Evolutionary conservation across 495 filamentous ascomycete genomes (phyloP), one percentile per base, ranked within the genome.

Genomic region (Friedmanniomyces simplex): DNA sequence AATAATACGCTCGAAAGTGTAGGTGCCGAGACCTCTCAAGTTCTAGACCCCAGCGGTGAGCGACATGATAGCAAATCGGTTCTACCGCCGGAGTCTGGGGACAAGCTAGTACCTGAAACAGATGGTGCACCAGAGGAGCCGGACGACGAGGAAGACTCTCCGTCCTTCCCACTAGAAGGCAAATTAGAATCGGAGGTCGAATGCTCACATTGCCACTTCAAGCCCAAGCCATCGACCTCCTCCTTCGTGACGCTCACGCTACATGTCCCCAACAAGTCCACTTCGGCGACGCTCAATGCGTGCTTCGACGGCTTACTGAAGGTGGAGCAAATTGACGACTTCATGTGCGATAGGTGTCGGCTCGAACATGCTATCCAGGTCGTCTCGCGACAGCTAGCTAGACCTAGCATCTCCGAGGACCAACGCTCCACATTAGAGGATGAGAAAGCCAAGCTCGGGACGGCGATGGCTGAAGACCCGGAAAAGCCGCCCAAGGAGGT

Each of bases 281-380:
- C 73, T 54, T 80, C 79, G 8, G 80, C 85, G 1, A 80, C 81
- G 8, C 75, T 89, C 39, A 81, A 78, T 60, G 73, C 79, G 3
- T 97, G 94, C 67, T 91, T 97, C 56, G 93, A 99, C 69, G 86
- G 86, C 18, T 82, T 96, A 69, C 82, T 99, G 60, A 96, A 96
- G 68, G 88, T 85, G 0, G 93, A 99, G 65, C 85, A 88, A 66
- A 96, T 99, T 51, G 94, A 99, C 51, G 93, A 96, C 66, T 99
- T 91, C 72, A 86, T 85, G 48, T 99, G 93, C 69, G 93, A 96
- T 57, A 86, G 82, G 63, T 98, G 93, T 58, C 85, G 88, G 12
- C 76, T 98, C n/a, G 68, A 86, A 46, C 85, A 95, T 71, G 89
- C 91, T 1, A 57, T 88, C 20, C 75, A 78, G 47, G 55, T 59